These are phyloP conservation scores for Yamadazyma phyllophila DNA, from an alignment of 805 yeast species.

Conservation along the genomic window DNA sequence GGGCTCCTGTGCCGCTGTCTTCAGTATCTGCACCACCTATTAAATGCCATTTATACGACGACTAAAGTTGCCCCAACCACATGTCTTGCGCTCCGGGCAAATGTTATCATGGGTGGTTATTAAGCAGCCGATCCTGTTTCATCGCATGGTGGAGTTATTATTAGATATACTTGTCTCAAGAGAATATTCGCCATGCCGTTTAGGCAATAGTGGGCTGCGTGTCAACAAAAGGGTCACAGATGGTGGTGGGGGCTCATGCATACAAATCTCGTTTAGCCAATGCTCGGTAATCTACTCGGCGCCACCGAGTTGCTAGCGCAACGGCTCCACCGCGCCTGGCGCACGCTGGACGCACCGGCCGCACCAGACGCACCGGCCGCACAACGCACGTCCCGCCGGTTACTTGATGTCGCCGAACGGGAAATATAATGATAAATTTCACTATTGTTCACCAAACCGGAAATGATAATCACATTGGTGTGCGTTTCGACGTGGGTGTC, in stretches of 20 bases:
- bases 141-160: too few relatives aligned
- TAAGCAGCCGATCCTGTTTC: not conserved
- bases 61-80: not conserved
- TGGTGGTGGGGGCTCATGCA: too few relatives aligned
- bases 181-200: too few relatives aligned
- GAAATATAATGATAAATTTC: not conserved
- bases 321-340: not conserved
- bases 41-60: constrained; percentile 6
- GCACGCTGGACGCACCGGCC: too few relatives aligned
- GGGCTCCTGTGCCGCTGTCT: not conserved
- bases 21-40: not conserved
- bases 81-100: not conserved
- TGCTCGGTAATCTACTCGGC: not conserved
- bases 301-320: not conserved
- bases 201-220: too few relatives aligned
- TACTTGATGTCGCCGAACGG: not conserved
- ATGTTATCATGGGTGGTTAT: not conserved
- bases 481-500: too few relatives aligned
- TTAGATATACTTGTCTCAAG: too few relatives aligned
- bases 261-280: too few relatives aligned
- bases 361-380: too few relatives aligned
- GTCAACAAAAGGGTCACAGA: too few relatives aligned
- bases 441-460: not conserved
- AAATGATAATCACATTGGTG: not conserved
- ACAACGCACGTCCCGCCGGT: not conserved